Base-by-base conservation (phyloP, 2,329 filamentous ascomycete species). In the Fusarium tricinctum region DNA sequence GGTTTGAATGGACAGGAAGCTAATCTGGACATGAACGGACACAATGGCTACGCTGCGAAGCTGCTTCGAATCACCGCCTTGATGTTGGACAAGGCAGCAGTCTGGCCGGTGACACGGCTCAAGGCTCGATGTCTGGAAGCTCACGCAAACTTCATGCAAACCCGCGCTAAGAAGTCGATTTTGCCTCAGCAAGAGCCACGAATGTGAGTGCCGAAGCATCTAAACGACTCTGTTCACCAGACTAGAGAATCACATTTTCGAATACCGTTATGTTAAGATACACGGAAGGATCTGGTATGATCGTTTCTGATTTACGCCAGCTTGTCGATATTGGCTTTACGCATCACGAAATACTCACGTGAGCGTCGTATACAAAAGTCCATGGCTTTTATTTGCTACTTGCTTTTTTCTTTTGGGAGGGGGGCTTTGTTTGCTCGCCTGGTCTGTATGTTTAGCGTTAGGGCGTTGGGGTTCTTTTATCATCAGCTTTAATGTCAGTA, bases 41-140 rank as follows among this genome's bases (percentile, higher is more conserved):
- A 90, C 74, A 89, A 88, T 56, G 94, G 95, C 35, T 96, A 92
- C 77, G 94, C 92, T 26, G 91, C 91, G 65, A 96, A 94, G 81
- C 89, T 97, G 47, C 81, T 97, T 73, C 88, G 92, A 74, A 87
- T 96, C 55, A 96, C 92, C 67, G 92, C 94, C 47, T 91, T 93
- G 80, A 92, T 97, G 86, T 85, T 98, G 66, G 92, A 94, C 71
- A 93, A 93, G 80, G 92, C 93, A 66, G 91, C 92, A 69, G 93
- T 97, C 28, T 99, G 96, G 95, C 94, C 94, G 78, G 85, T 87
- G 15, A 85, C 85, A 33, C 84, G 83, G 50, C 76, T 88, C 28
- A 88, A 87, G 80, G 82, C 84, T 2, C 81, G 81, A 50, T 88
- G 85, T 66, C 80, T 88, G 19, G 85, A 88, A 65, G 82, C 81